Base-by-base conservation (phyloP, 1,139 yeast species). In the Candida frijolesensis region DNA sequence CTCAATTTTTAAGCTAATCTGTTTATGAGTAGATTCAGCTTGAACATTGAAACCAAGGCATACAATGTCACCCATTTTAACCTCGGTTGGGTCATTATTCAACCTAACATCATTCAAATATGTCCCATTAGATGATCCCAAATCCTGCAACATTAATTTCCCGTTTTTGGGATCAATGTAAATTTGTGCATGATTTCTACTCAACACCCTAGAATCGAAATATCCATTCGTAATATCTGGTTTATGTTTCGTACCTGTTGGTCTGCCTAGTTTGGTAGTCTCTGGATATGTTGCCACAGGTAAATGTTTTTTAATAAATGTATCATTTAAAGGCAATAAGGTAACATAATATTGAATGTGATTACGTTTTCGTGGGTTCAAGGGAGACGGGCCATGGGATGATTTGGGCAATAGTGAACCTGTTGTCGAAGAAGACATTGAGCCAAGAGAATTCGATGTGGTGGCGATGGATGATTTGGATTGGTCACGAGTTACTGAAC, bases 1-100 rank as follows among this genome's bases (percentile, higher is more conserved):
- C 49, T 88, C 96, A 14, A 92, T 87, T 51, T 78, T 75, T 38
- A 96, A 90, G 52, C 90, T 84, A 53, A 92, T 91, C 65, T 89
- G 92, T 60, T 90, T 83, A 67, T 92, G 97, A 51, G 87, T 87
- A 56, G 75, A 80, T 69, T 87, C 91, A 44, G 87, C 85, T 61
- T 90, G 91, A 49, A 95, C 89, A 62, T 95, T 96, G 50, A 96
- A 90, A 1, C 99, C 99, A 51, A 95, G 74, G 62, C 94, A 96
- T 15, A 94, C 79, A 11, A 82, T 74, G 67, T 94, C 99, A 14
- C 90, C 94, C 38, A 85, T 77, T 52, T 83, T 78, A 47, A 94
- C 70, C 58, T 84, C 89, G 6, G 73, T 72, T 3, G 89, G 83
- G 47, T 83, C 92, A 39, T 80, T 77, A 19, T 83, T 82, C 8